Evolutionary conservation across 2,329 filamentous ascomycete genomes (phyloP).

Genomic region (Aureobasidium musti): DNA sequence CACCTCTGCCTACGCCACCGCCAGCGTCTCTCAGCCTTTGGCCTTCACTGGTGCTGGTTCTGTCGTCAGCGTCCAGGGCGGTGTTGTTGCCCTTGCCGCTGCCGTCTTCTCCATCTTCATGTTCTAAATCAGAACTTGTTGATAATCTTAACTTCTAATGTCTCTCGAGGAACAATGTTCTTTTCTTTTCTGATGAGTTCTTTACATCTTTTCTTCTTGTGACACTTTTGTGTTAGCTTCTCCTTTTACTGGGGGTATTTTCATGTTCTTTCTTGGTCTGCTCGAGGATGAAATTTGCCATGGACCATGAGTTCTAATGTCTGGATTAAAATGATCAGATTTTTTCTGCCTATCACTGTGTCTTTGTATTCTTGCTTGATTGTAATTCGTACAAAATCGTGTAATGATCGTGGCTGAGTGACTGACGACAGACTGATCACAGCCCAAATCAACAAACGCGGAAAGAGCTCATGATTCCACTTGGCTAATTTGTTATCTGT

Average conservation of each 20-base stretch:
- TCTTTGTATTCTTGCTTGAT: background rate
- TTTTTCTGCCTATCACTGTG: background rate
- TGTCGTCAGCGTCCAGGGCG: slow-evolving; percentile 17
- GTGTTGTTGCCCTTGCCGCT: slow-evolving; percentile 11
- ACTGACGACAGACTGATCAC: no score
- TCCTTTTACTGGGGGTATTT: background rate
- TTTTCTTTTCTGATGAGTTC: background rate
- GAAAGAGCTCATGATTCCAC: no score
- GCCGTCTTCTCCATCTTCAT: slow-evolving; percentile 10
- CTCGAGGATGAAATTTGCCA: background rate
- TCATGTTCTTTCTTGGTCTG: background rate
- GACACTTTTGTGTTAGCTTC: slow-evolving; percentile 1
- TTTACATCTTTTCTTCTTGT: background rate
- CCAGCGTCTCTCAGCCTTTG: slow-evolving; percentile 1
- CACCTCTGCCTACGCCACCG: slow-evolving; percentile 7
- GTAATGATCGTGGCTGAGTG: no score
- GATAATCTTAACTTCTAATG: slow-evolving; percentile 5
- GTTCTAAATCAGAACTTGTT: slow-evolving; percentile 4
- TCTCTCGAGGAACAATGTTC: background rate
- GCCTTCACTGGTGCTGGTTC: slow-evolving; percentile 24
- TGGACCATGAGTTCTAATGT: background rate
- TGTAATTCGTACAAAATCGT: background rate
- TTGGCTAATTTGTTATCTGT: no score
- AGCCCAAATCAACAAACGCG: no score
- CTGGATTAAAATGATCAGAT: background rate